Evolutionary conservation across 768 basidiomycete genomes (phyloP).

Genomic region (Tubosaeta brunneosetosa): DNA sequence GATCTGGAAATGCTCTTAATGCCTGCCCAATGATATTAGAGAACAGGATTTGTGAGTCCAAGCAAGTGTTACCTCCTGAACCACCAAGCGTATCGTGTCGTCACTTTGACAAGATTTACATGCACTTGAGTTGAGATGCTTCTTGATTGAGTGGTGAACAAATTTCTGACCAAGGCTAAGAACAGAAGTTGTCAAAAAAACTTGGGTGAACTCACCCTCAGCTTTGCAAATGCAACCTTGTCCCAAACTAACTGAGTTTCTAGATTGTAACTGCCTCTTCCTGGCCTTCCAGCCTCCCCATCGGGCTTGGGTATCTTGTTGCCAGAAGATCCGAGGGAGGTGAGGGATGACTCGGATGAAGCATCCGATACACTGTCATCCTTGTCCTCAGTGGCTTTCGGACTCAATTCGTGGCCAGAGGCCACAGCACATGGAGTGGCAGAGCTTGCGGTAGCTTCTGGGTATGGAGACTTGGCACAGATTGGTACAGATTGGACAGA

Average conservation of each 20-base stretch:
- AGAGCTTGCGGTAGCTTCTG: too few species aligned
- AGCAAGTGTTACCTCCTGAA: not conserved
- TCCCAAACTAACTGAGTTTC: constrained; percentile 2
- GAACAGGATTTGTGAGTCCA: not conserved
- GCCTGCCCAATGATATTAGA: not conserved
- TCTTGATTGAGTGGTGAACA: constrained; percentile 2
- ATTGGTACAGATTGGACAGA: not conserved
- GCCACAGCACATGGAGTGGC: too few species aligned
- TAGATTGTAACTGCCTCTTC: constrained; percentile 7
- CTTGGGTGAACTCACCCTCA: not conserved
- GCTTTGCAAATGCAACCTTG: not conserved
- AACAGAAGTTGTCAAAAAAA: not conserved
- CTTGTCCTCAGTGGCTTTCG: not conserved
- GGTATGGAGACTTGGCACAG: too few species aligned
- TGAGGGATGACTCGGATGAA: not conserved
- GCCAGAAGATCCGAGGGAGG: not conserved
- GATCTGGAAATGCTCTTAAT: not conserved
- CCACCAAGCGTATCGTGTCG: not conserved
- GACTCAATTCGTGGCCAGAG: too few species aligned
- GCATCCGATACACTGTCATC: not conserved
- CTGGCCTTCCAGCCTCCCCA: constrained; percentile 1
- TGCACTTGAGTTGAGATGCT: not conserved
- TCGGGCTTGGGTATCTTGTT: constrained; percentile 7
- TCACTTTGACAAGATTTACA: not conserved
- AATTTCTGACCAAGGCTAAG: not conserved